Percentiles rank a stretch among this genome's conserved stretches.
Evolutionary conservation across 2,329 filamentous ascomycete species (phyloP).

Genomic region (Ophiostoma pallidulum): DNA sequence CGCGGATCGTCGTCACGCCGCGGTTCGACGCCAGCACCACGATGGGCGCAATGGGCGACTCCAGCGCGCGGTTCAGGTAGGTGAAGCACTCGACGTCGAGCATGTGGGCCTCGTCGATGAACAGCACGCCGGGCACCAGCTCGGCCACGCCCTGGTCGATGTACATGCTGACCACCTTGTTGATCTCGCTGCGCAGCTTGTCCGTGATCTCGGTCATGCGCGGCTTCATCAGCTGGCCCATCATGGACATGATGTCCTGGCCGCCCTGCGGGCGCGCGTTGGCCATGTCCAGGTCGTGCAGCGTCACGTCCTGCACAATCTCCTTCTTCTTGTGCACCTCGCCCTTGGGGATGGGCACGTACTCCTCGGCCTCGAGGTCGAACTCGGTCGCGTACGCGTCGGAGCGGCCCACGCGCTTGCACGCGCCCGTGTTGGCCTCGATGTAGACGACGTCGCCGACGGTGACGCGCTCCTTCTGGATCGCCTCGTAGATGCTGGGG

Average conservation of each 20-base stretch:
- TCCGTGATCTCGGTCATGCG: constrained; percentile 99
- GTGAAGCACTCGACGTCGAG: constrained; percentile 99
- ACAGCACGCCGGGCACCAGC: constrained; percentile 93
- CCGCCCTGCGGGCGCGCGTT: constrained; percentile 93
- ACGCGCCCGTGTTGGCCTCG: constrained; percentile 95
- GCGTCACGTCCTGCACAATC: constrained; percentile 95
- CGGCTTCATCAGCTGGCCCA: constrained; percentile 99
- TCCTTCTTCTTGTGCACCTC: constrained; percentile 99
- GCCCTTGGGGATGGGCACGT: constrained; percentile 96
- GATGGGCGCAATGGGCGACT: constrained; percentile 89
- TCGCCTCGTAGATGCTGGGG: constrained; percentile 97
- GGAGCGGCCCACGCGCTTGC: constrained; percentile 90
- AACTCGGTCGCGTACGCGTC: constrained; percentile 98
- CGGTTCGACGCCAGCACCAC: constrained; percentile 97
- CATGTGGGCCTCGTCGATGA: constrained; percentile 99
- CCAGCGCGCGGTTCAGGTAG: constrained; percentile 95
- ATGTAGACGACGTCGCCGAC: constrained; percentile 98
- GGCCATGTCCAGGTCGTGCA: constrained; percentile 93
- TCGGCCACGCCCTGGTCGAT: constrained; percentile 98
- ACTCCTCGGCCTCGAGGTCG: constrained; percentile 96
- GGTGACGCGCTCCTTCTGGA: constrained; percentile 94
- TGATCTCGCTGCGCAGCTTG: constrained; percentile 90
- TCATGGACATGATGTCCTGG: constrained; percentile 99
- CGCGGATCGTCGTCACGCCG: constrained; percentile 85
- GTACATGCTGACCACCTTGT: constrained; percentile 98